These are phyloP conservation scores for Botrytis pseudocinerea DNA, from an alignment of 2,329 filamentous ascomycete species.

Conservation along the genomic window DNA sequence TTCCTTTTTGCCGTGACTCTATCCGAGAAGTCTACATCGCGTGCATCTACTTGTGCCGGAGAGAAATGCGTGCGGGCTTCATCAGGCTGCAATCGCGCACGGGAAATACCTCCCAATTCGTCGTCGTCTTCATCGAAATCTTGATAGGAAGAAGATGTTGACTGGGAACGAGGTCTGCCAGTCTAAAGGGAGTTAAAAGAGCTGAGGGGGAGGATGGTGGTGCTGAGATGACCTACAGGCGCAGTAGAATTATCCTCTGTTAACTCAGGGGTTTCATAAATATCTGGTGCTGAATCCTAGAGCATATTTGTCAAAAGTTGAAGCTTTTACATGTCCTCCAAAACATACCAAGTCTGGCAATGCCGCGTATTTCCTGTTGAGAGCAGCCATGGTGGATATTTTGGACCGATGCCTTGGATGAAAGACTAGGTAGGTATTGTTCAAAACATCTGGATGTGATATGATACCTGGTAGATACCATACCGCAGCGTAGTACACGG, in stretches of 20 bases:
- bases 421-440: conserved; percentile 1
- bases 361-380: conserved; percentile 76
- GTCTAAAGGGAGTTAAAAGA: conserved; percentile 33
- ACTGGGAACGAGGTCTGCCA: conserved; percentile 54
- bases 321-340: neutral
- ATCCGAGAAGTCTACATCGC: conserved; percentile 85
- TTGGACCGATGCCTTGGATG: neutral
- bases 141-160: conserved; percentile 56
- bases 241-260: conserved; percentile 87
- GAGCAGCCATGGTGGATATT: conserved; percentile 58
- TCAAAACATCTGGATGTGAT: neutral
- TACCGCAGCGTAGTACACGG: neutral
- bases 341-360: conserved; percentile 71
- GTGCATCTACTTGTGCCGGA: conserved; percentile 72
- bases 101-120: conserved; percentile 68
- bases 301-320: conserved; percentile 12
- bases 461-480: neutral
- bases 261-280: conserved; percentile 93
- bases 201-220: too few relatives aligned
- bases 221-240: conserved; percentile 56
- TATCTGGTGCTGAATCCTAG: conserved; percentile 87
- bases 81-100: conserved; percentile 72
- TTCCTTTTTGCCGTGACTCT: conserved; percentile 79
- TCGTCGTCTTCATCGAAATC: conserved; percentile 64
- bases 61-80: conserved; percentile 80